phyloP scores from a whole-genome alignment of 768 basidiomycete genomes.

The Collybia sp. region DNA sequence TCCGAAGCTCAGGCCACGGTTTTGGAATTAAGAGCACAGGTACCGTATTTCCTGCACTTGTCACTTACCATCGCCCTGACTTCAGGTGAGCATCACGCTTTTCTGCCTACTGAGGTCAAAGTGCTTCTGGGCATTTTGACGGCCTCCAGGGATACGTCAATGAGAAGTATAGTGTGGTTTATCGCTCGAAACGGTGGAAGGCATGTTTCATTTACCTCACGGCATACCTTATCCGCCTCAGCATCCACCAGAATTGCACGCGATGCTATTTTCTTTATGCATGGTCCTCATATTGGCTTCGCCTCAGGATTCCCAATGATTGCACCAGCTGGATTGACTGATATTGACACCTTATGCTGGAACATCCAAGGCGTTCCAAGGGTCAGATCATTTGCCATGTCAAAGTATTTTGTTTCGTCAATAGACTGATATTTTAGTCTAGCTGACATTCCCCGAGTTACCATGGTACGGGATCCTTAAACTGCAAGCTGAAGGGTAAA shows the following conservation, averaged over 20 bases:
- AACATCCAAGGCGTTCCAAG: slow-evolving; percentile 17
- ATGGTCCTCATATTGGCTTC: slow-evolving; percentile 3
- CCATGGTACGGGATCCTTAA: slow-evolving; percentile 22
- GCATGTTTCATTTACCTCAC: not conserved
- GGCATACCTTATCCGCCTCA: no score
- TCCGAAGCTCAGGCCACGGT: no score
- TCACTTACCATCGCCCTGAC: slow-evolving; percentile 1
- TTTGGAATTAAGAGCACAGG: no score
- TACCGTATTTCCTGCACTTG: not conserved
- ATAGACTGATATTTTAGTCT: no score
- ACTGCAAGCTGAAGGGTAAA: slow-evolving; percentile 25
- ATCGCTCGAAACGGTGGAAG: slow-evolving; percentile 1
- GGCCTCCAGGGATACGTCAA: no score
- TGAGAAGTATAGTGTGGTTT: slow-evolving; percentile 2
- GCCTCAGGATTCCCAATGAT: slow-evolving; percentile 6
- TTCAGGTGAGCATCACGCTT: slow-evolving; percentile 1
- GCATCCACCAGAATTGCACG: not conserved
- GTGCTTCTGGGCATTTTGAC: not conserved
- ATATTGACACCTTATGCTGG: slow-evolving; percentile 13
- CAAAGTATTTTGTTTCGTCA: slow-evolving; percentile 8
- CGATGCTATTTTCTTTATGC: not conserved
- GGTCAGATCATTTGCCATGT: slow-evolving; percentile 13
- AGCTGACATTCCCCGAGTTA: no score
- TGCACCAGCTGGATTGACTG: slow-evolving; percentile 11
- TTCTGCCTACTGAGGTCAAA: not conserved